Evolutionary conservation across 441 rosid genomes (phyloP).

Genomic region (Sinapis alba): DNA sequence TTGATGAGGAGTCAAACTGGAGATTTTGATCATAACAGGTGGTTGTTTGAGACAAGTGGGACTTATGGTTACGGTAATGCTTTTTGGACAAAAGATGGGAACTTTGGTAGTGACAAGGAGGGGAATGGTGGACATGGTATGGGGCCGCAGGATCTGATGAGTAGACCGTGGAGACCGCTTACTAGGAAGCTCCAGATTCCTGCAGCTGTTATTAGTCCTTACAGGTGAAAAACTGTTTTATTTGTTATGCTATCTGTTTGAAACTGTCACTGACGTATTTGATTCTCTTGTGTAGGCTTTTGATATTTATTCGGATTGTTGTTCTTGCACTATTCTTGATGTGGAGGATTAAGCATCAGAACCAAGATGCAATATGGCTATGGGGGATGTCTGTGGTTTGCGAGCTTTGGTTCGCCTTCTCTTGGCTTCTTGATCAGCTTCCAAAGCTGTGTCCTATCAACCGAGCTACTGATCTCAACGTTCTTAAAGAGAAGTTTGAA

Average conservation of each 20-base stretch:
- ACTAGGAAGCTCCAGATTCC: constrained; percentile 87
- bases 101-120: constrained; percentile 57
- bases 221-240: constrained; percentile 50
- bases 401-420: constrained; percentile 86
- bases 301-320: constrained; percentile 60
- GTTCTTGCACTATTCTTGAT: constrained; percentile 67
- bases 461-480: constrained; percentile 83
- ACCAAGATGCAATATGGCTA: constrained; percentile 72
- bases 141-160: constrained; percentile 80
- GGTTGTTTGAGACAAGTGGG: constrained; percentile 92
- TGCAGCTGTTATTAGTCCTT: constrained; percentile 90
- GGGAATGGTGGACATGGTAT: constrained; percentile 43
- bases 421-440: constrained; percentile 93
- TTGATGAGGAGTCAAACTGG: constrained; percentile 93
- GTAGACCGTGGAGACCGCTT: constrained; percentile 93
- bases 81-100: constrained; percentile 88
- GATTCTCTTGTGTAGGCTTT: constrained; percentile 55
- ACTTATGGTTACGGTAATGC: constrained; percentile 97
- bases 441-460: constrained; percentile 82
- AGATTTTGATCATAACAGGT: constrained; percentile 90
- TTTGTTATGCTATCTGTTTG: too few species aligned
- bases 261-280: neutral
- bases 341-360: constrained; percentile 64
- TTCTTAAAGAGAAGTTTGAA: constrained; percentile 87
- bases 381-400: constrained; percentile 97